These are phyloP conservation scores for Phaeophleospora eucalypticola DNA, from an alignment of 2,329 filamentous ascomycete genomes.

Conservation along the genomic window DNA sequence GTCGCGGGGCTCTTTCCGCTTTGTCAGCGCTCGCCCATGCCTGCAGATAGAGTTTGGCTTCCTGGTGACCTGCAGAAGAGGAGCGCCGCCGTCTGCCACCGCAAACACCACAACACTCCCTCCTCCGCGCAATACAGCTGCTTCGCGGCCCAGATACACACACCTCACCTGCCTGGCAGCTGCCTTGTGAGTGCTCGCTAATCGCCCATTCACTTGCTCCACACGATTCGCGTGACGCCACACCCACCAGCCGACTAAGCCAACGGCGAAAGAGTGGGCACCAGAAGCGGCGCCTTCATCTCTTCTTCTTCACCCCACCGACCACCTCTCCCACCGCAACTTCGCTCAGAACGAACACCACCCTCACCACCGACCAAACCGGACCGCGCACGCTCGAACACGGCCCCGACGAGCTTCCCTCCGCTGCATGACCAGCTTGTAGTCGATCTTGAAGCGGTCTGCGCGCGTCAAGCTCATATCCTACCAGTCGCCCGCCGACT, in stretches of 20 bases:
- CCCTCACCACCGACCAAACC: conserved; percentile 9
- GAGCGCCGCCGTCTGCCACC: no score
- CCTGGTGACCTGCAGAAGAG: no score
- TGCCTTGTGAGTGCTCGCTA: not conserved
- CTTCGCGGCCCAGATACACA: no score
- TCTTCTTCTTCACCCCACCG: conserved; percentile 4
- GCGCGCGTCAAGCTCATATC: conserved; percentile 26
- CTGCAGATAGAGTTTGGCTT: no score
- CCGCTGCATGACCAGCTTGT: conserved; percentile 27
- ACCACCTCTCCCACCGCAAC: conserved; percentile 4
- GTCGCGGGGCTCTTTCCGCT: no score
- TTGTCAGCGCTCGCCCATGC: no score
- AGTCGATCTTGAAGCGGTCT: conserved; percentile 26
- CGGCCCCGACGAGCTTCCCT: not conserved
- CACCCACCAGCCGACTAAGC: not conserved
- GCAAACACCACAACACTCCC: no score
- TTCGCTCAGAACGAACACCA: conserved; percentile 2
- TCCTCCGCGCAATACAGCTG: no score
- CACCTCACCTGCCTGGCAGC: no score
- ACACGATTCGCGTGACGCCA: conserved; percentile 1
- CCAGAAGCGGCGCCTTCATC: not conserved
- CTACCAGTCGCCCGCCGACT: conserved; percentile 18
- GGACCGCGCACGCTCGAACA: conserved; percentile 5
- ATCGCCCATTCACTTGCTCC: not conserved
- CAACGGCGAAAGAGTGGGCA: conserved; percentile 2